Evolutionary conservation across 2,329 filamentous ascomycete species (phyloP).

Genomic region (Seiridium unicorne): DNA sequence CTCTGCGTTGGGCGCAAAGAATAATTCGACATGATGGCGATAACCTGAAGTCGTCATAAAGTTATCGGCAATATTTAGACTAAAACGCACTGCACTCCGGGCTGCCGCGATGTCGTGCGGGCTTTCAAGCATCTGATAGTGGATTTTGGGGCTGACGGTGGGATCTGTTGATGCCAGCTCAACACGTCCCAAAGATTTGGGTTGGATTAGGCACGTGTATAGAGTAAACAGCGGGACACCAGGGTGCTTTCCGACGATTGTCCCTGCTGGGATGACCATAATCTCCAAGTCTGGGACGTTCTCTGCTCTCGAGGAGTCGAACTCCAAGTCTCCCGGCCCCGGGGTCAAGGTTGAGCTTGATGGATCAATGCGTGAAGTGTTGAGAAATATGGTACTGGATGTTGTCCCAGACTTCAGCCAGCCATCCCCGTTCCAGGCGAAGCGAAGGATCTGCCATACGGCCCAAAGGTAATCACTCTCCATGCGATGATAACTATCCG

Average conservation of each 20-base stretch:
- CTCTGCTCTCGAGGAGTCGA: slow-evolving; percentile 14
- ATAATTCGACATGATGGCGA: slow-evolving; percentile 19
- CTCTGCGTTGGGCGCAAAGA: slow-evolving; percentile 17
- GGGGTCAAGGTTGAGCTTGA: not conserved
- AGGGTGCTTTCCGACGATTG: slow-evolving; percentile 21
- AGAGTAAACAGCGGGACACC: slow-evolving; percentile 21
- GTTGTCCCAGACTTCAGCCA: slow-evolving; percentile 10
- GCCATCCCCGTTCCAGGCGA: slow-evolving; percentile 5
- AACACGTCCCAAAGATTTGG: slow-evolving; percentile 26
- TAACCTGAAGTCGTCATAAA: slow-evolving; percentile 24
- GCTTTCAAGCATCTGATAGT: slow-evolving; percentile 28
- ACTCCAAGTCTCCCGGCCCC: not conserved
- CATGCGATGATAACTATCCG: slow-evolving; percentile 7
- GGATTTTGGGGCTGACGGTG: slow-evolving; percentile 26
- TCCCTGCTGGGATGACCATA: slow-evolving; percentile 37
- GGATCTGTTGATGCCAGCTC: slow-evolving; percentile 34
- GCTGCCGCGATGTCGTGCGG: slow-evolving; percentile 22
- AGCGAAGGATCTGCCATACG: slow-evolving; percentile 11
- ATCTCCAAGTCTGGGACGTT: slow-evolving; percentile 30
- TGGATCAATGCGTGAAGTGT: slow-evolving; percentile 7
- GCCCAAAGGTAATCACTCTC: slow-evolving; percentile 3
- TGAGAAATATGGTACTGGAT: slow-evolving; percentile 7
- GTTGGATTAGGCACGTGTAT: slow-evolving; percentile 26
- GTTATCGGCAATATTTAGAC: slow-evolving; percentile 26
- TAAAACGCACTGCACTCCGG: slow-evolving; percentile 26